Evolutionary conservation across 1,284 basidiomycete species (phyloP), one percentile per base, ranked within the genome.

Genomic region (Rhizoctonia solani): DNA sequence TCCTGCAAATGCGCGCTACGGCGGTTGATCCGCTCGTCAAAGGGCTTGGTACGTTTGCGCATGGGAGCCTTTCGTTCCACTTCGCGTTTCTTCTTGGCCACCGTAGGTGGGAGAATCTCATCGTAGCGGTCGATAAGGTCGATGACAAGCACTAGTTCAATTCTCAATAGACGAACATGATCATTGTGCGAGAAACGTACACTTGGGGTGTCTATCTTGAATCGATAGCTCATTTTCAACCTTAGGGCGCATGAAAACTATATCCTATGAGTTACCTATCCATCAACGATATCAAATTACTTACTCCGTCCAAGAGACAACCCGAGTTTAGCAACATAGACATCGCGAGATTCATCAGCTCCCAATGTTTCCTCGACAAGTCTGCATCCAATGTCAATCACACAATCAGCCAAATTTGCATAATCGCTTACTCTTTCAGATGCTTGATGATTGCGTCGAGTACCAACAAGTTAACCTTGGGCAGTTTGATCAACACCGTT

Each of bases 11-110:
- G 79, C 65, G 84, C 75, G 52, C 79, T 78, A 52, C 78, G 79
- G 34, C 92, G 82, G 72, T 85, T 89, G 76, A 92, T 82, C 53
- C 93, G 87, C 86, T 95, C 88, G 77, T 98, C 95, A 49, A 97
- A 81, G 0, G 90, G 89, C 0, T 89, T 88, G 1, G 95, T 96
- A 58, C 92, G 88, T 75, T 95, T 96, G 49, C 94, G 85, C 23
- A 87, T 75, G 4, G 92, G 93, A 61, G 90, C 81, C 68, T 86
- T 87, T 54, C 93, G 87, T 72, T 92, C 92, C 0, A 89, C 87
- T 74, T 96, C 93, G 46, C 87, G 86, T 72, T 89, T 90, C 81
- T 95, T 96, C 74, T 86, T 87, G 54, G 85, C 81, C 68, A 97
- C 86, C 0, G 94, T 86, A 0, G 87, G 85, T 0, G 95, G 93